Base-by-base conservation (phyloP, 495 filamentous ascomycete species). In the Penicillium cosmopolitanum region DNA sequence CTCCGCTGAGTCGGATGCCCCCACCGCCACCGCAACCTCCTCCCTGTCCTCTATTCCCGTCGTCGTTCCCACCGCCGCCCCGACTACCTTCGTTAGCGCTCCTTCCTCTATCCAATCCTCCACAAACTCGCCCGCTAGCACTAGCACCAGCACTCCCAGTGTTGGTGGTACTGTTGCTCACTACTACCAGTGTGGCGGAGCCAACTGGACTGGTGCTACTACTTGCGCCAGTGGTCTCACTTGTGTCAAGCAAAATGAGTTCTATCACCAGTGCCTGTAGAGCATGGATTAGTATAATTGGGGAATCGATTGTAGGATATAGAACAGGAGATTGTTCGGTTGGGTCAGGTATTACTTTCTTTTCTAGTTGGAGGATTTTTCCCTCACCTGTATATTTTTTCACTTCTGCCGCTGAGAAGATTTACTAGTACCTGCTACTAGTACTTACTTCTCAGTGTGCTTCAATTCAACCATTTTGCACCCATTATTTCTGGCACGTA, bases 231-330 rank as follows among this genome's bases (percentile, higher is more conserved):
- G 71, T 19, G 74, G 75, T 7, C 74, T 76, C 43, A 76, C 71
- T 18, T 85, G 82, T 72, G 57, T 71, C 38, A 55, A 53, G 55
- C 62, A 70, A 54, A 85, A 84, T 65, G 64, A 74, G 31, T 84
- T 68, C 67, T 85, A 85, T 65, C 79, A 69, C 52, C 81, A 84
- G 75, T 84, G 82, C 60, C 18, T 81, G 57, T 81, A 72, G 16
- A 44, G 15, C 16, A 44, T 44, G 42, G 42, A 44, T n/a, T 44
- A 44, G 1, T 16, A 44, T 44, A 19, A 44, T 16, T 18, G n/a
- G 42, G 42, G 42, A 19, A 19, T 19, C 8, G n/a, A 42, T 6
- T 23, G 36, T 28, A 40, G 21, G 51, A 38, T 53, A 38, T 53
- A 6, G 51, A 38, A 23, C 13, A 34, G 55, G 23, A 25, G 11